phyloP scores from a whole-genome alignment of 2,329 filamentous ascomycete species.

The Rutstroemia sp. region DNA sequence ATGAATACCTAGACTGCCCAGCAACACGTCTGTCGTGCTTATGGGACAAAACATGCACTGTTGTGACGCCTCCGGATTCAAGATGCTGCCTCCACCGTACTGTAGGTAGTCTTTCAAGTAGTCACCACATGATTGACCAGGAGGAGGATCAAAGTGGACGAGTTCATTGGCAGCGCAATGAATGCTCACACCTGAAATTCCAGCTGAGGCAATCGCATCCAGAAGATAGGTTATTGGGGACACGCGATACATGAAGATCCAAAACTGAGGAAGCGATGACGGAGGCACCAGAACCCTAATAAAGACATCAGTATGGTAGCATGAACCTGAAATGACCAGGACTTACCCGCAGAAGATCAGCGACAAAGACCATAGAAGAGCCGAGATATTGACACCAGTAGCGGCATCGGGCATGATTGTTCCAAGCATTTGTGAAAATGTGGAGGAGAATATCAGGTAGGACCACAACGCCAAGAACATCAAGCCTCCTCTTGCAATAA shows the following conservation, averaged over 20 bases:
- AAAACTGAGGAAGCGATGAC: slow-evolving; percentile 59
- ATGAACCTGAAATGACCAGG: too few species aligned
- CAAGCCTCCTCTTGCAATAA: slow-evolving; percentile 60
- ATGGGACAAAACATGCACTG: slow-evolving; percentile 57
- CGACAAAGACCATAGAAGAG: slow-evolving; percentile 64
- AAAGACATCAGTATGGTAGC: too few species aligned
- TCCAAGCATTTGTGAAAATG: slow-evolving; percentile 73
- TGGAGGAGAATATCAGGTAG: slow-evolving; percentile 75
- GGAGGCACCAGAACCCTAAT: slow-evolving; percentile 65
- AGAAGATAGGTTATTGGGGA: slow-evolving; percentile 80
- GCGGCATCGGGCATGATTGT: slow-evolving; percentile 69
- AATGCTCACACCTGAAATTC: slow-evolving; percentile 59
- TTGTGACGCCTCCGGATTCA: slow-evolving; percentile 50
- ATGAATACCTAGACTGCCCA: slow-evolving; percentile 49
- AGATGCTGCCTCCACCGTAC: slow-evolving; percentile 34
- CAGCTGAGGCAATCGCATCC: slow-evolving; percentile 61
- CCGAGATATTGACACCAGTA: slow-evolving; percentile 67
- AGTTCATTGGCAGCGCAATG: slow-evolving; percentile 51
- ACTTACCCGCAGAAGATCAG: slow-evolving; percentile 56
- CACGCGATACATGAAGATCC: slow-evolving; percentile 79
- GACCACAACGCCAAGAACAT: slow-evolving; percentile 71
- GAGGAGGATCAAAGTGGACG: slow-evolving; percentile 32
- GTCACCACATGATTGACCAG: slow-evolving; percentile 49
- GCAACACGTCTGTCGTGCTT: slow-evolving; percentile 48
- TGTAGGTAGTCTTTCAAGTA: slow-evolving; percentile 48